Evolutionary conservation across 2,329 filamentous ascomycete species (phyloP).

Genomic region (Xylariaceae sp.): DNA sequence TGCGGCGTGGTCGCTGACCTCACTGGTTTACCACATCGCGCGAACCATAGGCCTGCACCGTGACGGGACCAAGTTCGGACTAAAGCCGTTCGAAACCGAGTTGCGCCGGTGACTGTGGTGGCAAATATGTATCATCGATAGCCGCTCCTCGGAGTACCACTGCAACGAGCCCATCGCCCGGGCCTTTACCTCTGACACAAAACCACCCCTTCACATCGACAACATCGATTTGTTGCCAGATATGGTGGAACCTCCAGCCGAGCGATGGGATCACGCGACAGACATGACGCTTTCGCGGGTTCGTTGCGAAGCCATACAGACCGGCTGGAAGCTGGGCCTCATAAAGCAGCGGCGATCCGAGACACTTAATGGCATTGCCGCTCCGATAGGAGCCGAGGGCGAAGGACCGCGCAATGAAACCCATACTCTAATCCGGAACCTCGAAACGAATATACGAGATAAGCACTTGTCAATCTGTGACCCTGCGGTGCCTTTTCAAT

Average conservation of each 20-base stretch:
- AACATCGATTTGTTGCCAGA: conserved; percentile 45
- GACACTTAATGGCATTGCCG: no score
- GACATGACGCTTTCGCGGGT: conserved; percentile 38
- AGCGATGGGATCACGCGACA: conserved; percentile 37
- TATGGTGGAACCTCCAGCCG: conserved; percentile 28
- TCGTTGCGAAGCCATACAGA: not conserved
- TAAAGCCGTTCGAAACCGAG: conserved; percentile 46
- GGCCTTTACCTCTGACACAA: conserved; percentile 40
- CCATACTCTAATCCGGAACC: not conserved
- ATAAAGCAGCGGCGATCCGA: not conserved
- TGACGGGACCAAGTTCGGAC: conserved; percentile 43
- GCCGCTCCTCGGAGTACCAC: conserved; percentile 45
- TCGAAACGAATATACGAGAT: not conserved
- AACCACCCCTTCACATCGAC: conserved; percentile 47
- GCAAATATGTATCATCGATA: conserved; percentile 45
- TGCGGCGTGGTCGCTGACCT: conserved; percentile 38
- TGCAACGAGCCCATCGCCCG: conserved; percentile 42
- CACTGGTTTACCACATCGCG: conserved; percentile 30
- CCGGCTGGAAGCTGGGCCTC: conserved; percentile 40
- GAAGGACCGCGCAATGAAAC: no score
- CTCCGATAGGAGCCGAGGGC: no score
- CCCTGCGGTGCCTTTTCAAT: not conserved
- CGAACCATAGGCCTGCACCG: conserved; percentile 44
- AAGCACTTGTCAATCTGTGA: conserved; percentile 2
- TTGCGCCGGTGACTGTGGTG: conserved; percentile 51